These are phyloP conservation scores for Climacium dendroides DNA, from an alignment of 225 moss, liverwort and hornwort species.

Conservation along the genomic window DNA sequence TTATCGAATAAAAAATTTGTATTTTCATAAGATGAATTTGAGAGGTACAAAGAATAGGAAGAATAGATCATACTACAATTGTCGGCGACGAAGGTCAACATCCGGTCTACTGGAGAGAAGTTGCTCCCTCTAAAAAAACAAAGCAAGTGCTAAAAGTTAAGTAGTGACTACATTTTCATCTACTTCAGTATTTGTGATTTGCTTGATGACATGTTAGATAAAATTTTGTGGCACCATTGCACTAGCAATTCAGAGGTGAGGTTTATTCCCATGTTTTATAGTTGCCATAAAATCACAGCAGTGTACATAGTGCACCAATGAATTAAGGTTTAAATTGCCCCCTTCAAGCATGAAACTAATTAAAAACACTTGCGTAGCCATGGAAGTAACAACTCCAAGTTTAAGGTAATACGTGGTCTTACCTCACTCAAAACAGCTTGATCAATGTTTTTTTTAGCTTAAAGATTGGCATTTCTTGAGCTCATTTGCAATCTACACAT, in stretches of 20 bases:
- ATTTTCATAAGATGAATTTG: background rate
- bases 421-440: conserved; percentile 81
- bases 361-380: background rate
- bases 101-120: conserved; percentile 86
- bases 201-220: background rate
- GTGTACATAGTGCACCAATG: background rate
- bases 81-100: conserved; percentile 62
- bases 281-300: background rate
- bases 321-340: background rate
- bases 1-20: no score
- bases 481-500: conserved; percentile 58
- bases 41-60: background rate
- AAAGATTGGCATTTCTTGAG: conserved; percentile 73
- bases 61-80: conserved; percentile 56
- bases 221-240: background rate
- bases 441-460: conserved; percentile 80
- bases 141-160: background rate
- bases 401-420: background rate
- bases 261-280: background rate
- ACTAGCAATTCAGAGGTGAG: background rate
- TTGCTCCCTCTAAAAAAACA: conserved; percentile 62
- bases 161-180: background rate
- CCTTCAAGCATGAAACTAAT: background rate
- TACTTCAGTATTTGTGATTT: background rate
- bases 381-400: background rate